A percentile compares a stretch with the other conserved stretches of the same genome.
phyloP scores from a whole-genome alignment of 345 rosid species.

The Syzygium aqueum region DNA sequence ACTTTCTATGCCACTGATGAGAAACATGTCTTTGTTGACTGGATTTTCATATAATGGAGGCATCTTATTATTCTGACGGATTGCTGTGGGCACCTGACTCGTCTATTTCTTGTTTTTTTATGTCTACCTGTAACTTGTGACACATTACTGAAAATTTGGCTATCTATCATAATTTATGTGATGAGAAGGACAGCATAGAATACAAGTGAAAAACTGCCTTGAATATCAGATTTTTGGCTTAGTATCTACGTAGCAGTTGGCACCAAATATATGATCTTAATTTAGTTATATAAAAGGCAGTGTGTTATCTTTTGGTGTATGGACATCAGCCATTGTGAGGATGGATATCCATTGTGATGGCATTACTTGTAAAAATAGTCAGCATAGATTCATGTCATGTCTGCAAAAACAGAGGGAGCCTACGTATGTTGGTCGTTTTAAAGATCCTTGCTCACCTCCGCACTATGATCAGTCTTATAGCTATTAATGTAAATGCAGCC shows the following conservation, averaged over 20 bases:
- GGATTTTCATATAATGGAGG: not conserved
- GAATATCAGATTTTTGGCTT: not conserved
- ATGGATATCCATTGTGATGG: not conserved
- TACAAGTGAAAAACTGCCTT: not conserved
- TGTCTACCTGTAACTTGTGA: not conserved
- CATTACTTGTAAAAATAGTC: not conserved
- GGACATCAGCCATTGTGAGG: not conserved
- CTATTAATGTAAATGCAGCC: slow-evolving; percentile 36
- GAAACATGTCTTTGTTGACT: not conserved
- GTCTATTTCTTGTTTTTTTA: not conserved
- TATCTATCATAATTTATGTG: not conserved
- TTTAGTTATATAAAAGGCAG: not conserved
- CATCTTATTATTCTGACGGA: not conserved
- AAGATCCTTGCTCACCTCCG: not conserved
- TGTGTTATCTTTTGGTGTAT: not conserved
- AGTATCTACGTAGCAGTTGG: not conserved
- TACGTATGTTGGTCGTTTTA: not conserved
- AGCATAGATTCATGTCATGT: not conserved
- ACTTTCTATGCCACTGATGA: not conserved
- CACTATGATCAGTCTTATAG: not conserved
- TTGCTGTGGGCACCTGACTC: not conserved
- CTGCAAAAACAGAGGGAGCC: not conserved
- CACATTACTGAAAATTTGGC: not conserved
- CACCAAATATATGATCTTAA: not conserved
- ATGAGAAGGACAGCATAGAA: not conserved